phyloP scores from a whole-genome alignment of 441 rosid species.

The Populus hybrid region DNA sequence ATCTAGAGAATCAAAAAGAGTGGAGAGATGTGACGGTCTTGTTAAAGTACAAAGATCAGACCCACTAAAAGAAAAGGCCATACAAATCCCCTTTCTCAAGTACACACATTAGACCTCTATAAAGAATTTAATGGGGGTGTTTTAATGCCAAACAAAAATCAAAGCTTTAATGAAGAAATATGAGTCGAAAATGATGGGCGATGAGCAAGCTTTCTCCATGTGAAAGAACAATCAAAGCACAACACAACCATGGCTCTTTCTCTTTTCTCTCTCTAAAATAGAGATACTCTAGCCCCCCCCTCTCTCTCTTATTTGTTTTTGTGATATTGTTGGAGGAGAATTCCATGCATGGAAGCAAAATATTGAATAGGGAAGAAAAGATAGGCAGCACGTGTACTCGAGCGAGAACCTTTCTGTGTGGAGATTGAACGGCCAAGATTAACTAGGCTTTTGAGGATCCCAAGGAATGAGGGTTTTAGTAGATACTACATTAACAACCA shows the following conservation, averaged over 20 bases:
- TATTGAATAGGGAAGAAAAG: slow-evolving; percentile 42
- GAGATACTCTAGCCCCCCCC: slow-evolving; percentile 14
- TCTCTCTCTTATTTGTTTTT: slow-evolving; percentile 11
- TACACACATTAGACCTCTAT: slow-evolving; percentile 8
- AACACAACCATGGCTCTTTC: slow-evolving; percentile 38
- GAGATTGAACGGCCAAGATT: slow-evolving; percentile 50
- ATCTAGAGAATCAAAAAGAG: slow-evolving; percentile 24
- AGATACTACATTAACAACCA: slow-evolving; percentile 17
- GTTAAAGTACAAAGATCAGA: slow-evolving; percentile 57
- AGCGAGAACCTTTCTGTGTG: slow-evolving; percentile 30
- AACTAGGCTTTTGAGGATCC: slow-evolving; percentile 24
- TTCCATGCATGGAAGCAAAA: slow-evolving; percentile 84
- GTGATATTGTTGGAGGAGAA: slow-evolving; percentile 65
- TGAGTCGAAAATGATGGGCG: slow-evolving; percentile 50
- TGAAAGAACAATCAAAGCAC: slow-evolving; percentile 45
- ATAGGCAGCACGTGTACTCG: slow-evolving; percentile 52
- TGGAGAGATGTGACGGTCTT: slow-evolving; percentile 48
- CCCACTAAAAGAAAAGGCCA: slow-evolving; percentile 41
- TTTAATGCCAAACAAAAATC: slow-evolving; percentile 16
- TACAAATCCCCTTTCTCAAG: slow-evolving; percentile 30
- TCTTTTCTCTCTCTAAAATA: slow-evolving; percentile 14
- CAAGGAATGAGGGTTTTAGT: slow-evolving; percentile 25
- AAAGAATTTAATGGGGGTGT: background rate
- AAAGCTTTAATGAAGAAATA: slow-evolving; percentile 13
- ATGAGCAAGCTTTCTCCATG: slow-evolving; percentile 27